These are phyloP conservation scores for Serpula lacrymans DNA, from an alignment of 768 basidiomycete genomes.

Conservation along the genomic window DNA sequence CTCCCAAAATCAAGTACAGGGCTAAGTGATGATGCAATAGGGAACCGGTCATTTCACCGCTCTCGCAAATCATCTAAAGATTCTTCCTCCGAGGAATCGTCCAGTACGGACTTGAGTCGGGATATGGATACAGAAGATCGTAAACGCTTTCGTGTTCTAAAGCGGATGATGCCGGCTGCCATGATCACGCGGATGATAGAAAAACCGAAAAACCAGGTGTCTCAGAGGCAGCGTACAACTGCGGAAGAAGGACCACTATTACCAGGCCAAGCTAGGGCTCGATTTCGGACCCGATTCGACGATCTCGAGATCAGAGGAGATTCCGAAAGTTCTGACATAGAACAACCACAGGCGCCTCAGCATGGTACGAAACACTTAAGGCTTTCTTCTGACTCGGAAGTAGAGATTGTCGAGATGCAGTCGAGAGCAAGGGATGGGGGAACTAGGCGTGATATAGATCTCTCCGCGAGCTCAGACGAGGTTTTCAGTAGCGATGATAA, in stretches of 20 bases:
- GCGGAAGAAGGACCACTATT: conserved; percentile 37
- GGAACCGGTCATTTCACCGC: too few species aligned
- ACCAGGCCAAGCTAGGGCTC: conserved; percentile 50
- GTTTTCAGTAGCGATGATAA: conserved; percentile 31
- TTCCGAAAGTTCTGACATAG: conserved; percentile 54
- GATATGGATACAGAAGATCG: conserved; percentile 28
- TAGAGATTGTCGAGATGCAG: too few species aligned
- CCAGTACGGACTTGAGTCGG: conserved; percentile 9
- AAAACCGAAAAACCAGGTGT: conserved; percentile 9
- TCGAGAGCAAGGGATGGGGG: too few species aligned
- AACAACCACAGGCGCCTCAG: conserved; percentile 4
- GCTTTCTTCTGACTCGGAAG: too few species aligned
- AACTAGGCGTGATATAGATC: too few species aligned
- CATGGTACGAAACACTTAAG: neutral
- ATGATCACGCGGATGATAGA: conserved; percentile 37
- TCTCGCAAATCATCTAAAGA: too few species aligned
- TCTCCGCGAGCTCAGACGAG: too few species aligned
- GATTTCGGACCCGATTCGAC: conserved; percentile 29
- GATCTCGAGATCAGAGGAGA: conserved; percentile 55
- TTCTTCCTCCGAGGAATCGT: too few species aligned
- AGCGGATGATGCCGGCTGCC: conserved; percentile 52
- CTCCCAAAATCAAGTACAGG: too few species aligned
- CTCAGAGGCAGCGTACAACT: conserved; percentile 10
- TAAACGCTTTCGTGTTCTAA: conserved; percentile 36
- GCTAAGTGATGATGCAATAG: too few species aligned